Evolutionary conservation across 192 early-diverging fungal genomes (phyloP).

Genomic region (Coemansia sp.): DNA sequence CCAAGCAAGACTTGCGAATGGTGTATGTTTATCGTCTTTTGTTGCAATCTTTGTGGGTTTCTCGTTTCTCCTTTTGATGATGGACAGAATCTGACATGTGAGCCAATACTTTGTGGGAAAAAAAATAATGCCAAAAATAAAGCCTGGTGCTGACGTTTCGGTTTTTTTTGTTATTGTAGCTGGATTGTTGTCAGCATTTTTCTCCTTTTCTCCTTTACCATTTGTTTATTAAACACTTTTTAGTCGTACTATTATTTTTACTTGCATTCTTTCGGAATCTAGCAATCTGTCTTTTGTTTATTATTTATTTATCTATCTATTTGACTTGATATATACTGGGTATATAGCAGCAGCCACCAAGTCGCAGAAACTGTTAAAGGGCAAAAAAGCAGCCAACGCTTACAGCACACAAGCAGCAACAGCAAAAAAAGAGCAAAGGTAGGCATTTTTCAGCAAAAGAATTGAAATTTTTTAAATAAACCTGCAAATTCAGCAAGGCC

Average conservation of each 20-base stretch:
- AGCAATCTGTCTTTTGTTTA: conserved; percentile 4
- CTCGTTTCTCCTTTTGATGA: conserved; percentile 1
- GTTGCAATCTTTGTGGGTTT: too few relatives aligned
- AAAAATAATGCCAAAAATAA: neutral
- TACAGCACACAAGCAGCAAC: too few relatives aligned
- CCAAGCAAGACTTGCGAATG: too few relatives aligned
- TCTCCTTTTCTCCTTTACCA: conserved; percentile 6
- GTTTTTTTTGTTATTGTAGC: conserved; percentile 9
- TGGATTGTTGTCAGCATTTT: conserved; percentile 7
- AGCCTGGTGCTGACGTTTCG: neutral
- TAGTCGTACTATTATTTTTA: neutral
- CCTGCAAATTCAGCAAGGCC: too few relatives aligned
- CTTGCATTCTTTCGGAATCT: conserved; percentile 2
- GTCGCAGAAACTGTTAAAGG: neutral
- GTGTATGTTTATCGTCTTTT: too few relatives aligned
- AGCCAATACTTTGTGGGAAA: neutral
- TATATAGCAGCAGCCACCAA: neutral
- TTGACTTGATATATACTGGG: neutral
- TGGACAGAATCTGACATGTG: neutral
- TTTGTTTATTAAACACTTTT: conserved; percentile 1
- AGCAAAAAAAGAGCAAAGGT: too few relatives aligned
- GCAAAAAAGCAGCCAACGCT: too few relatives aligned
- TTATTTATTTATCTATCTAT: conserved; percentile 5
- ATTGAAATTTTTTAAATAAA: too few relatives aligned
- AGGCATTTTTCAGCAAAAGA: too few relatives aligned